Percentiles rank a stretch among this genome's conserved stretches.
phyloP scores from a whole-genome alignment of 139 green algal genomes.

The Chara braunii region DNA sequence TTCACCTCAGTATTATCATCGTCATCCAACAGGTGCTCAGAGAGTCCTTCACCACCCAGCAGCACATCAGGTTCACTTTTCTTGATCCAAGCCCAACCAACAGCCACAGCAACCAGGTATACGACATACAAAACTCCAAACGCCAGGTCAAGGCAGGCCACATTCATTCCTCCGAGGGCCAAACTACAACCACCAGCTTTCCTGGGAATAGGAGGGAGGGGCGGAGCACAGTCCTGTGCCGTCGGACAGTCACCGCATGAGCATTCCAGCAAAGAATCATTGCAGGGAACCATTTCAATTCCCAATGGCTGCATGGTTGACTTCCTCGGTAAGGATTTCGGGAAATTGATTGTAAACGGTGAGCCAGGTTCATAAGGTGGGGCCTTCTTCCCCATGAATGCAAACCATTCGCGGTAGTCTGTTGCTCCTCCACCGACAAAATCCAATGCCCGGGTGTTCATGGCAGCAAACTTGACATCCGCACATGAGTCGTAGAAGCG shows the following conservation, averaged over 20 bases:
- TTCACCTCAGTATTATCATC: too few species aligned
- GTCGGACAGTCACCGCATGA: slow-evolving; percentile 82
- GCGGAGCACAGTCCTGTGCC: slow-evolving; percentile 49
- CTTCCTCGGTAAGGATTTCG: slow-evolving; percentile 33
- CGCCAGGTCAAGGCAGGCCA: slow-evolving; percentile 10
- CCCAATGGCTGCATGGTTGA: slow-evolving; percentile 48
- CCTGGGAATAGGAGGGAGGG: background rate
- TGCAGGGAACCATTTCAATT: slow-evolving; percentile 50
- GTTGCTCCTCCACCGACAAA: slow-evolving; percentile 72
- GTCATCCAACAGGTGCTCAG: too few species aligned
- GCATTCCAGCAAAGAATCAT: slow-evolving; percentile 61
- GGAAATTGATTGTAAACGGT: slow-evolving; percentile 63
- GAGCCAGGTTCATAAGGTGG: slow-evolving; percentile 42
- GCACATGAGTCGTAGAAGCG: slow-evolving; percentile 72
- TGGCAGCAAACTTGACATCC: slow-evolving; percentile 70
- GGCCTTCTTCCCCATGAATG: slow-evolving; percentile 26
- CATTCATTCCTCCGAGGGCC: too few species aligned
- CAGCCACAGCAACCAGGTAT: background rate
- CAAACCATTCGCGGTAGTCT: slow-evolving; percentile 49
- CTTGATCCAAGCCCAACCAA: background rate
- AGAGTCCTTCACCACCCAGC: too few species aligned
- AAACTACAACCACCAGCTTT: background rate
- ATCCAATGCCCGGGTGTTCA: slow-evolving; percentile 73
- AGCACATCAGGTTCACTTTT: too few species aligned
- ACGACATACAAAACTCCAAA: slow-evolving; percentile 8